Conservation (phyloP, 2,329 filamentous ascomycete species). For the Paracamarosporium sp. region DNA sequence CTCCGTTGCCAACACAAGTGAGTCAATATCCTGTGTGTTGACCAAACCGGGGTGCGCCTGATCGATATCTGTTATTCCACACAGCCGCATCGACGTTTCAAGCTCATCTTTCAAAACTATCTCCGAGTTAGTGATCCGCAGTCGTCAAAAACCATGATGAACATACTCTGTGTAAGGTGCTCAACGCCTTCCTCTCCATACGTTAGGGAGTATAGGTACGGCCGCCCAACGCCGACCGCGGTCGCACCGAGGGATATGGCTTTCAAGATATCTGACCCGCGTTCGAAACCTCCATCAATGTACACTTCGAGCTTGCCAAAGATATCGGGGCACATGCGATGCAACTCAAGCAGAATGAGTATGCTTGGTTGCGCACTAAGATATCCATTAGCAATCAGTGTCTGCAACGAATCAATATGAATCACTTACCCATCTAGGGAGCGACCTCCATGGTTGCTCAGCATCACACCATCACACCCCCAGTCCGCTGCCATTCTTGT, state of each 20-base stretch:
- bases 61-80: slow-evolving; percentile 65
- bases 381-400: not conserved
- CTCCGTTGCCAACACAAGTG: not conserved
- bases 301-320: slow-evolving; percentile 67
- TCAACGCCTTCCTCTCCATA: slow-evolving; percentile 64
- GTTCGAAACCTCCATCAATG: slow-evolving; percentile 69
- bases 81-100: slow-evolving; percentile 62
- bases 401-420: not conserved
- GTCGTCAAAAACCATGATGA: too few species aligned
- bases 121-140: not conserved
- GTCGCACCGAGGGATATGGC: slow-evolving; percentile 69
- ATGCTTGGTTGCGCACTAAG: slow-evolving; percentile 58
- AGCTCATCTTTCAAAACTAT: slow-evolving; percentile 25
- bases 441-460: slow-evolving; percentile 59
- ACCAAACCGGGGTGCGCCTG: slow-evolving; percentile 65
- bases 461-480: slow-evolving; percentile 53
- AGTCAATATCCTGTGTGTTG: slow-evolving; percentile 49
- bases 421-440: slow-evolving; percentile 48
- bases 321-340: slow-evolving; percentile 65
- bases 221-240: slow-evolving; percentile 67
- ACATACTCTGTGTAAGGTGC: slow-evolving; percentile 29
- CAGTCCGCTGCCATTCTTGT: slow-evolving; percentile 48
- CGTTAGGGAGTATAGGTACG: slow-evolving; percentile 65
- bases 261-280: slow-evolving; percentile 72
- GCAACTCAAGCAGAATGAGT: slow-evolving; percentile 68